Percentiles rank a stretch among this genome's conserved stretches.
Evolutionary conservation across 176 grass and related monocot genomes (phyloP).

Genomic region (Musa itinerans): DNA sequence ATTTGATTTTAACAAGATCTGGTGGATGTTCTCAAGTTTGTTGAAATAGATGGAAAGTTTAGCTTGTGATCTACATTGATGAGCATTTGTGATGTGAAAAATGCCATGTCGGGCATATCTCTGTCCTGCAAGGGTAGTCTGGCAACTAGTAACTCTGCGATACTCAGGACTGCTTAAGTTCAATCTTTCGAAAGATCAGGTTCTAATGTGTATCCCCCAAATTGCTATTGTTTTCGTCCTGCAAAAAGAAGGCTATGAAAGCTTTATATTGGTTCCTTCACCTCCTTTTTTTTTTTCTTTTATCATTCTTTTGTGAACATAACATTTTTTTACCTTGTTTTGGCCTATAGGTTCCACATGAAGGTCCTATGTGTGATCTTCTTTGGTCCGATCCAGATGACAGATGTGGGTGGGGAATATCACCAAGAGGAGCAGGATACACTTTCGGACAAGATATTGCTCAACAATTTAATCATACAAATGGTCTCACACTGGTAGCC

Average conservation of each 20-base stretch:
- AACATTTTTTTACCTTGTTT: not conserved
- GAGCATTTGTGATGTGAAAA: not conserved
- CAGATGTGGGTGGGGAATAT: slow-evolving; percentile 9
- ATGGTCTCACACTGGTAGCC: not conserved
- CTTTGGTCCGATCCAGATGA: slow-evolving; percentile 15
- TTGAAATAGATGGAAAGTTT: not conserved
- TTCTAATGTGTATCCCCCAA: not conserved
- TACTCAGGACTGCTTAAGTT: not conserved
- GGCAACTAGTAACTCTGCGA: not conserved
- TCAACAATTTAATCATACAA: slow-evolving; percentile 9
- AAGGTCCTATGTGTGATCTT: slow-evolving; percentile 15
- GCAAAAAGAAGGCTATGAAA: too few relatives aligned
- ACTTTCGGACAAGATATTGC: slow-evolving; percentile 11
- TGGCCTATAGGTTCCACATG: slow-evolving; percentile 9
- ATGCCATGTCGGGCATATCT: not conserved
- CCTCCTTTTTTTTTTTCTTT: not conserved
- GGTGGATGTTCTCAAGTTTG: not conserved
- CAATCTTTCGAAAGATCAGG: not conserved
- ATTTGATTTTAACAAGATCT: not conserved
- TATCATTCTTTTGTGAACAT: not conserved
- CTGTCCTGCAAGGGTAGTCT: not conserved
- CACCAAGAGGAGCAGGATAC: slow-evolving; percentile 12
- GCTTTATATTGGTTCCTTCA: too few relatives aligned
- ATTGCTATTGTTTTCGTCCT: too few relatives aligned
- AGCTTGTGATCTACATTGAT: not conserved